Evolutionary conservation across 495 filamentous ascomycete species (phyloP), one percentile per base, ranked within the genome.

Genomic region (Xylaria grammica): DNA sequence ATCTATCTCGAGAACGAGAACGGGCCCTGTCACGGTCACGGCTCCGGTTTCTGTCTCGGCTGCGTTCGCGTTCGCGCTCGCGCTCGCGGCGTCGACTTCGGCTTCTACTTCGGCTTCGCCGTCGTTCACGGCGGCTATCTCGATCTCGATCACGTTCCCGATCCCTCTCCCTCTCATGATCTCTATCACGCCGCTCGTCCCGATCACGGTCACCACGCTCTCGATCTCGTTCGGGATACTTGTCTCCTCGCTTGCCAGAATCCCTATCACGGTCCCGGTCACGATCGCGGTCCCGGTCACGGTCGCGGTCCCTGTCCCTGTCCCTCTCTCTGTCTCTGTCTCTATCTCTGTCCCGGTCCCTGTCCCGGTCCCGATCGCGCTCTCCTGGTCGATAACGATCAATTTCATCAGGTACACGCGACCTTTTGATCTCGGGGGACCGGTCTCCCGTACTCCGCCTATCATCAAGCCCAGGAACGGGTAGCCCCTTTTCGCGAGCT

Each of bases 401-500:
- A 27, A 76, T 77, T 36, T 80, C 77, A 4, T 80, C 79, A 6
- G 71, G 70, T n/a, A 72, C 75, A 50, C 75, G 73, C 9, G 75
- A 66, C 53, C 78, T 77, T 70, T 78, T 81, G 15, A 79, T 54
- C 30, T 83, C 80, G 1, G 79, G 81, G n/a, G 79, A 79, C 24
- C 77, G 72, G 20, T 80, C 79, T 20, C 74, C 78, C 3, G 73
- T 66, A 30, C 66, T 73, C 40, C 78, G 69, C 40, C 72, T 75
- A 66, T 84, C 80, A 38, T 82, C 77, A 32, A 81, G 70, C 3
- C 80, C 79, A 1, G 79, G 80, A 13, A 81, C 62, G 3, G 83
- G 81, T 42, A 84, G 59, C 17, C 83, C 84, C 55, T 85, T 84
- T 51, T 75, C 81, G 11, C 76, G 73, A 20, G 82, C 82, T 56